phyloP scores from a whole-genome alignment of 1,284 basidiomycete genomes.

The Boletus smithii region DNA sequence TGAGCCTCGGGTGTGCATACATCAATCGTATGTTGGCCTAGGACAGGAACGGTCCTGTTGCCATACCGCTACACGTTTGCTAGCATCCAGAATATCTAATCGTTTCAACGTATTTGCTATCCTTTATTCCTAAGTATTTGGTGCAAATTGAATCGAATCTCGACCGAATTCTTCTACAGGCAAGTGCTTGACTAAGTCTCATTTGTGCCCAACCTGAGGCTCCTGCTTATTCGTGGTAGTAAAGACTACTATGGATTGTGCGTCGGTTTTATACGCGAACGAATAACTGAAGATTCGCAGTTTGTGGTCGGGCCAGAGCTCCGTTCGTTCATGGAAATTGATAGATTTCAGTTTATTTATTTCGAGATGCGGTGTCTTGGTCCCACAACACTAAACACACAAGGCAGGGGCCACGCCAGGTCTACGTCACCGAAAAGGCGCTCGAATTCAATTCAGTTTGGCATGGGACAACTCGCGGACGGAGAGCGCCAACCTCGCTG shows the following conservation, averaged over 20 bases:
- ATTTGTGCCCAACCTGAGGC: neutral
- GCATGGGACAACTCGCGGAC: too few relatives aligned
- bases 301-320: neutral
- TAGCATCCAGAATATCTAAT: neutral
- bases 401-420: too few relatives aligned
- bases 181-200: too few relatives aligned
- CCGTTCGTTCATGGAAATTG: neutral
- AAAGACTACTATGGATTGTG: neutral
- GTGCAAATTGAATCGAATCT: neutral
- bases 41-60: neutral
- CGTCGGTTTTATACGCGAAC: neutral
- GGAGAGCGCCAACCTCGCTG: too few relatives aligned
- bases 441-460: too few relatives aligned
- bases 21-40: conserved; percentile 1
- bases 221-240: too few relatives aligned
- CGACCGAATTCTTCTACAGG: neutral
- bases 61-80: neutral
- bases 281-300: neutral
- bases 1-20: conserved; percentile 16
- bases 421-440: too few relatives aligned
- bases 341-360: too few relatives aligned
- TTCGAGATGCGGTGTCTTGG: too few relatives aligned
- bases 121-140: neutral
- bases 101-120: neutral
- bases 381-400: too few relatives aligned